Evolutionary conservation across 495 filamentous ascomycete genomes (phyloP).

Genomic region (Aspergillus biplanus): DNA sequence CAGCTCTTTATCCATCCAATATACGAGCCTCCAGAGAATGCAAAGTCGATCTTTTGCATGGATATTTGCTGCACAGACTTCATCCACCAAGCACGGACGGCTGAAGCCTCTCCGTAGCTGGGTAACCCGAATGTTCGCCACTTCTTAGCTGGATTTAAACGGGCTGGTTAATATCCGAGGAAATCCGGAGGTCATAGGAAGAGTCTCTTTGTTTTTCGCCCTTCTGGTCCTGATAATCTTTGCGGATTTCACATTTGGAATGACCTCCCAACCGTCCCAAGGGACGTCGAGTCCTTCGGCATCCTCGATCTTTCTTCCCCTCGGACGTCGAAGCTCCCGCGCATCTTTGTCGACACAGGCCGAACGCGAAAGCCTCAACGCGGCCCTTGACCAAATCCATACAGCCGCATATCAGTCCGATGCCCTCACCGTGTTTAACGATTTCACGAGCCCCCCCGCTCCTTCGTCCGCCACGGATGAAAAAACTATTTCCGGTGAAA

Average conservation of each 20-base stretch:
- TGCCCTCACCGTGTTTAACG: slow-evolving; percentile 84
- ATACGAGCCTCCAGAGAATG: slow-evolving; percentile 18
- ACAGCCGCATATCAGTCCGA: slow-evolving; percentile 77
- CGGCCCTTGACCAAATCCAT: slow-evolving; percentile 84
- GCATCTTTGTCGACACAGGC: slow-evolving; percentile 64
- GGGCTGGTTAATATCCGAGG: slow-evolving; percentile 26
- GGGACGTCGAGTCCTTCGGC: slow-evolving; percentile 46
- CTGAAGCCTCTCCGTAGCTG: slow-evolving; percentile 23
- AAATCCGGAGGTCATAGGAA: not conserved
- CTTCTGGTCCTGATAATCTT: slow-evolving; percentile 8
- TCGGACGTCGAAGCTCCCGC: slow-evolving; percentile 60
- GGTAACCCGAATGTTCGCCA: slow-evolving; percentile 24
- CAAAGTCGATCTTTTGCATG: slow-evolving; percentile 24
- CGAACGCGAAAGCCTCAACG: slow-evolving; percentile 71
- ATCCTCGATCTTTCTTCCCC: slow-evolving; percentile 48
- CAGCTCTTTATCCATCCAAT: not conserved
- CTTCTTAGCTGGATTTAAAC: slow-evolving; percentile 15
- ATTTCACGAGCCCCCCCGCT: slow-evolving; percentile 61
- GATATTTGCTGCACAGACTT: slow-evolving; percentile 21
- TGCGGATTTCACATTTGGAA: slow-evolving; percentile 21
- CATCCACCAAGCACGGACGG: slow-evolving; percentile 15
- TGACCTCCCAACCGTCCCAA: slow-evolving; percentile 46
- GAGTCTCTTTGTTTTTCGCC: not conserved
- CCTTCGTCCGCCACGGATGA: slow-evolving; percentile 59
- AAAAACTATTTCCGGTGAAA: slow-evolving; percentile 69